Percentiles rank a stretch among this genome's conserved stretches.
phyloP scores from a whole-genome alignment of 345 rosid species.

The Erysimum cheiranthoides region DNA sequence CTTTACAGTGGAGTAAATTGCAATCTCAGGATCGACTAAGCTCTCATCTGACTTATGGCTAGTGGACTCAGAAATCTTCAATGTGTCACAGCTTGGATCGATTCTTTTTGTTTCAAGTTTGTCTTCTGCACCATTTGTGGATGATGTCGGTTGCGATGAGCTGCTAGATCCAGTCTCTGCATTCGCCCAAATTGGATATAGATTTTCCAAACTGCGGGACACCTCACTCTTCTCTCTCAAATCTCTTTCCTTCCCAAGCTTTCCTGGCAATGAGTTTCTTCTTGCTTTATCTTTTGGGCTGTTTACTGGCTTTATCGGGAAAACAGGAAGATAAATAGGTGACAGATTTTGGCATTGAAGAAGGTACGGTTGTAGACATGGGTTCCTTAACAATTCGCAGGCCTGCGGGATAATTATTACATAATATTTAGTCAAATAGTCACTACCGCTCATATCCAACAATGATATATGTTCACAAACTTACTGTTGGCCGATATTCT shows the following conservation, averaged over 20 bases:
- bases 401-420: slow-evolving; percentile 56
- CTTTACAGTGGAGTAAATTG: slow-evolving; percentile 55
- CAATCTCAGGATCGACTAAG: slow-evolving; percentile 57
- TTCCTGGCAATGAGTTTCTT: slow-evolving; percentile 61
- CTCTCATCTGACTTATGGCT: slow-evolving; percentile 57
- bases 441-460: not conserved
- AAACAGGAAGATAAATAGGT: slow-evolving; percentile 83
- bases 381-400: slow-evolving; percentile 87
- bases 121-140: slow-evolving; percentile 65
- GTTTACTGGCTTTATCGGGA: slow-evolving; percentile 55
- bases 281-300: slow-evolving; percentile 66
- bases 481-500: slow-evolving; percentile 79
- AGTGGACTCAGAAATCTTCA: slow-evolving; percentile 53
- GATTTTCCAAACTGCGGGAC: slow-evolving; percentile 52
- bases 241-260: slow-evolving; percentile 50
- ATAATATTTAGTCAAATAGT: slow-evolving; percentile 13
- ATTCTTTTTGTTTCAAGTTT: slow-evolving; percentile 73
- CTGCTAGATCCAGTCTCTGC: slow-evolving; percentile 49
- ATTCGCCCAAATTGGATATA: slow-evolving; percentile 43
- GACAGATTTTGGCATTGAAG: slow-evolving; percentile 71
- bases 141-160: slow-evolving; percentile 51
- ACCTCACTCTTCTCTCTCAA: slow-evolving; percentile 48
- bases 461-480: slow-evolving; percentile 42
- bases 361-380: slow-evolving; percentile 78
- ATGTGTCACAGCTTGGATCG: slow-evolving; percentile 61